Evolutionary conservation across 192 early-diverging fungal genomes (phyloP).

Genomic region (Coemansia sp.): DNA sequence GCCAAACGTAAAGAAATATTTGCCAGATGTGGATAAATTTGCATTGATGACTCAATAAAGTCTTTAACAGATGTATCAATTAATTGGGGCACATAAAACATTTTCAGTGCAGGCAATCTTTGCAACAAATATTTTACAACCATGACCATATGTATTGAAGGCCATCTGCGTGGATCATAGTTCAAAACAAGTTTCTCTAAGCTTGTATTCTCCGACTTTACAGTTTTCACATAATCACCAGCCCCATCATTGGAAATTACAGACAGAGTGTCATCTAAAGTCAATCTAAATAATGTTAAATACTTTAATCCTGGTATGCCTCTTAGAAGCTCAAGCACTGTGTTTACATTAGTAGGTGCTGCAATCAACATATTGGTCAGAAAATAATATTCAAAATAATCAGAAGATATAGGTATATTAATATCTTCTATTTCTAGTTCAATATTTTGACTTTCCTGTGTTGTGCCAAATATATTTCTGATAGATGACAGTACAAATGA

Average conservation of each 20-base stretch:
- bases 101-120: background rate
- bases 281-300: conserved; percentile 1
- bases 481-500: background rate
- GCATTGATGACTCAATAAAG: background rate
- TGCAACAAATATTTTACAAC: background rate
- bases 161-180: background rate
- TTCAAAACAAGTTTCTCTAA: background rate
- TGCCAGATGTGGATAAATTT: background rate
- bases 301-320: background rate
- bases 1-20: background rate
- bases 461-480: background rate
- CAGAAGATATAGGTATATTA: background rate
- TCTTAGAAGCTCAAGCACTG: background rate
- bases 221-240: background rate
- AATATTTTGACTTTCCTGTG: background rate
- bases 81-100: background rate
- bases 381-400: background rate
- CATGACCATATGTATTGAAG: background rate
- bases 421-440: background rate
- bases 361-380: background rate
- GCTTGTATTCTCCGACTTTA: background rate
- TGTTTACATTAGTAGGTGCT: background rate
- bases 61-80: background rate
- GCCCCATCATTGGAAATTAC: background rate
- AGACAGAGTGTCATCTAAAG: background rate